Percentiles rank a stretch among this genome's conserved stretches.
These are phyloP conservation scores for Davidsoniella virescens DNA, from an alignment of 2,329 filamentous ascomycete species.

Conservation along the genomic window DNA sequence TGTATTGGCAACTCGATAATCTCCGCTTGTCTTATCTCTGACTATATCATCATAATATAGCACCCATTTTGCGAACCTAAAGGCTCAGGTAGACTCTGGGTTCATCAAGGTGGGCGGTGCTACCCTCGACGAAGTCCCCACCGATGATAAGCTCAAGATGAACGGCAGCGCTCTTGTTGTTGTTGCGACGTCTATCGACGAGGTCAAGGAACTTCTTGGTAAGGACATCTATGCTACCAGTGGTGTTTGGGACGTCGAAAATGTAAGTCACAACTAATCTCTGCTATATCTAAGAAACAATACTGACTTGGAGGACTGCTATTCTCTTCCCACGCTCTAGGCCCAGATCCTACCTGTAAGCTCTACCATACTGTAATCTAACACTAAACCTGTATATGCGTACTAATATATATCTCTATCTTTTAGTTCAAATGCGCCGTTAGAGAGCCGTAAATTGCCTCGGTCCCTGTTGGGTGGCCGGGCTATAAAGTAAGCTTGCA, in stretches of 20 bases:
- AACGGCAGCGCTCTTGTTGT: constrained; percentile 57
- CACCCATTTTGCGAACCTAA: constrained; percentile 40
- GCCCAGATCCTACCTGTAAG: constrained; percentile 33
- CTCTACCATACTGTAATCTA: not conserved
- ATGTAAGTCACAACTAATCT: constrained; percentile 24
- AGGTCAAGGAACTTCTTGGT: constrained; percentile 48
- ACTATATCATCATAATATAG: constrained; percentile 6
- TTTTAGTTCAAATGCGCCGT: constrained; percentile 27
- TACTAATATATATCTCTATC: constrained; percentile 6
- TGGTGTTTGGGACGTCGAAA: constrained; percentile 69
- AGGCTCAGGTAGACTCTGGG: constrained; percentile 35
- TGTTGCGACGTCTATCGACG: constrained; percentile 50
- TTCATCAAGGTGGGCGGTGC: constrained; percentile 53
- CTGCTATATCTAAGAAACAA: not conserved
- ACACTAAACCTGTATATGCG: not conserved
- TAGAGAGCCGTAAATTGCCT: constrained; percentile 18
- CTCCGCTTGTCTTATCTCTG: too few relatives aligned
- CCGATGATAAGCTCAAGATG: constrained; percentile 49
- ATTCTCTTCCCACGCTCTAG: constrained; percentile 16
- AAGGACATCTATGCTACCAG: constrained; percentile 55
- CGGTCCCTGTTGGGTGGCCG: not conserved
- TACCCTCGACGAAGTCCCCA: constrained; percentile 47
- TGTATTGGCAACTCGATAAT: too few relatives aligned
- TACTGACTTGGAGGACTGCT: not conserved
- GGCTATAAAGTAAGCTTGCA: not conserved